Evolutionary conservation across 768 basidiomycete genomes (phyloP).

Genomic region (Termitomyces bulborhizus): DNA sequence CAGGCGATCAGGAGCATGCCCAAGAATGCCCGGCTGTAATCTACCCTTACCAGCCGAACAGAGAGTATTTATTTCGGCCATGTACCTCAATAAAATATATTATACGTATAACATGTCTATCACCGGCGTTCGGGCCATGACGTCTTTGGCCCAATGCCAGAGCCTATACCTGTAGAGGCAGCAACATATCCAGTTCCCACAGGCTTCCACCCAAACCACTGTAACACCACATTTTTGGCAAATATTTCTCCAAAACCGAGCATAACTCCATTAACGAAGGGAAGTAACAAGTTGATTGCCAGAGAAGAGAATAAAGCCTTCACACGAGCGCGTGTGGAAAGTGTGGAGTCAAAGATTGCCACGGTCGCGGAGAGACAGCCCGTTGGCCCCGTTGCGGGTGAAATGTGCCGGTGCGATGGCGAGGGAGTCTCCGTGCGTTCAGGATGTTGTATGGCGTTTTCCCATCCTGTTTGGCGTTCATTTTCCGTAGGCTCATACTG

Average conservation of each 20-base stretch:
- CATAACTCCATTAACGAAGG: slow-evolving; percentile 94
- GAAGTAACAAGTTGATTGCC: slow-evolving; percentile 79
- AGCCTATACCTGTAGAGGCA: slow-evolving; percentile 29
- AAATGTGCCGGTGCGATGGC: slow-evolving; percentile 22
- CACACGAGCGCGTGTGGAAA: slow-evolving; percentile 61
- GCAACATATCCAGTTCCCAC: slow-evolving; percentile 29
- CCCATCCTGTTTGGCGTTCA: slow-evolving; percentile 27
- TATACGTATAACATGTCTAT: background rate
- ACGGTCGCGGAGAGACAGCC: slow-evolving; percentile 48
- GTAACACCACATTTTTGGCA: slow-evolving; percentile 68
- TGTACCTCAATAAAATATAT: background rate
- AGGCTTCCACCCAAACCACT: slow-evolving; percentile 44
- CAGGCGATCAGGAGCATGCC: slow-evolving; percentile 78
- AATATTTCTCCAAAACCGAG: slow-evolving; percentile 95
- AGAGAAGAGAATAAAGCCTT: slow-evolving; percentile 67
- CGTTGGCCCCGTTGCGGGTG: slow-evolving; percentile 1
- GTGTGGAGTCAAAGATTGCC: slow-evolving; percentile 62
- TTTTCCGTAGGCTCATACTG: slow-evolving; percentile 6
- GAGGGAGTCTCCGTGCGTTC: slow-evolving; percentile 52
- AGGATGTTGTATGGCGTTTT: slow-evolving; percentile 33
- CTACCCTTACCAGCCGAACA: no score
- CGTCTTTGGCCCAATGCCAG: slow-evolving; percentile 8
- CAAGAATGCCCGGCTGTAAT: slow-evolving; percentile 54
- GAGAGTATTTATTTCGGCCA: no score
- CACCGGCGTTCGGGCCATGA: slow-evolving; percentile 19